Conservation (phyloP, 345 rosid genomes). For the Sisymbrium irio region DNA sequence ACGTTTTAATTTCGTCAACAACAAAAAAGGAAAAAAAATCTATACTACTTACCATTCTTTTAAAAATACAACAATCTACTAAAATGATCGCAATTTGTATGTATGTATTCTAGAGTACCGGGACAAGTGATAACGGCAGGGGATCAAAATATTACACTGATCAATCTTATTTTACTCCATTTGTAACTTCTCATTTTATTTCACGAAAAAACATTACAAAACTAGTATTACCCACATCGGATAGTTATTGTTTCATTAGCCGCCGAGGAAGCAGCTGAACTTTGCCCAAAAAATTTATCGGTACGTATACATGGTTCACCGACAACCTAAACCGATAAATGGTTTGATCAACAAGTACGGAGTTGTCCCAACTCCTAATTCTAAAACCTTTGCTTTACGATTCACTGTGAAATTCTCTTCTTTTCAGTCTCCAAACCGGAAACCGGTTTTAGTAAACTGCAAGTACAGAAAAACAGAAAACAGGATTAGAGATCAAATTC, state of each 20-base stretch:
- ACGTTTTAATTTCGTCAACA: no score
- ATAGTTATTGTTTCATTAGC: conserved; percentile 13
- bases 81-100: not conserved
- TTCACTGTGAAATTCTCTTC: conserved; percentile 40
- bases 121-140: not conserved
- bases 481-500: not conserved
- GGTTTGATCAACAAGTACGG: conserved; percentile 20
- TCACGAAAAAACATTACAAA: conserved; percentile 14
- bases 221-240: conserved; percentile 1
- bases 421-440: conserved; percentile 44
- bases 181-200: conserved; percentile 25
- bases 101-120: not conserved
- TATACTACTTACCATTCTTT: not conserved
- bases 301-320: conserved; percentile 21
- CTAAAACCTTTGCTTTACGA: not conserved
- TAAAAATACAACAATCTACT: not conserved
- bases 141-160: not conserved
- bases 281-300: not conserved
- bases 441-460: conserved; percentile 53
- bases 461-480: not conserved
- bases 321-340: conserved; percentile 27
- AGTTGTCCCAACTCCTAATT: not conserved
- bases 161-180: not conserved
- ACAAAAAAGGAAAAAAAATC: not conserved
- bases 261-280: conserved; percentile 26